Conservation (phyloP, 495 filamentous ascomycete genomes). For the Collariella sp. region DNA sequence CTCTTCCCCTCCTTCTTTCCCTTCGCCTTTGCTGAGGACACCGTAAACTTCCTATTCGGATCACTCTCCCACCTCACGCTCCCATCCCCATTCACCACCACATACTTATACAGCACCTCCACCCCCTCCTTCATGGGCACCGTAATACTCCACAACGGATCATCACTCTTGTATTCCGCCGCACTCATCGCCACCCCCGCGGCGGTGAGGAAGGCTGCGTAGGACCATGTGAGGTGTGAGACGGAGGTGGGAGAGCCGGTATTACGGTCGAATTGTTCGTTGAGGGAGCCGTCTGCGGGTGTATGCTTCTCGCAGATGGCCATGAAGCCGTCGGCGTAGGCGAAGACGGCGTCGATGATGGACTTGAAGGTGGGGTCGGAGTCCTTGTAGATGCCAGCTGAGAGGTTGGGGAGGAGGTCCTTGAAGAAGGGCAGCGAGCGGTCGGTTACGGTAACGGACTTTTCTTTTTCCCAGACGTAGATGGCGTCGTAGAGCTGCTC, state of each 20-base stretch:
- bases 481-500: conserved; percentile 59
- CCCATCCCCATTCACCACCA: conserved; percentile 48
- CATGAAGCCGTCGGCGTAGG: conserved; percentile 60
- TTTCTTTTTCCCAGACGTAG: conserved; percentile 49
- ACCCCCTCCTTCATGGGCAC: conserved; percentile 45
- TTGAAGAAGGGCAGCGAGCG: conserved; percentile 51
- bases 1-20: conserved; percentile 18
- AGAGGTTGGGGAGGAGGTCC: conserved; percentile 40
- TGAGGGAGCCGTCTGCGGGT: conserved; percentile 45
- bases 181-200: conserved; percentile 46
- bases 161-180: conserved; percentile 42
- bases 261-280: conserved; percentile 52
- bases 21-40: conserved; percentile 42
- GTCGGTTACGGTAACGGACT: conserved; percentile 45
- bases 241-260: conserved; percentile 49
- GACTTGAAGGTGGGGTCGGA: conserved; percentile 39
- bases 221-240: conserved; percentile 59
- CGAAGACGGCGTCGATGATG: conserved; percentile 45
- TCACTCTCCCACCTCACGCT: conserved; percentile 55
- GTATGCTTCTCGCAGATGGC: conserved; percentile 44
- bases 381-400: conserved; percentile 44
- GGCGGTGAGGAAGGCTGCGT: conserved; percentile 54
- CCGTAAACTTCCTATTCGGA: conserved; percentile 51
- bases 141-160: conserved; percentile 51
- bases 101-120: conserved; percentile 59